phyloP scores from a whole-genome alignment of 306 rosid genomes.

The Quercus aquifolioides region DNA sequence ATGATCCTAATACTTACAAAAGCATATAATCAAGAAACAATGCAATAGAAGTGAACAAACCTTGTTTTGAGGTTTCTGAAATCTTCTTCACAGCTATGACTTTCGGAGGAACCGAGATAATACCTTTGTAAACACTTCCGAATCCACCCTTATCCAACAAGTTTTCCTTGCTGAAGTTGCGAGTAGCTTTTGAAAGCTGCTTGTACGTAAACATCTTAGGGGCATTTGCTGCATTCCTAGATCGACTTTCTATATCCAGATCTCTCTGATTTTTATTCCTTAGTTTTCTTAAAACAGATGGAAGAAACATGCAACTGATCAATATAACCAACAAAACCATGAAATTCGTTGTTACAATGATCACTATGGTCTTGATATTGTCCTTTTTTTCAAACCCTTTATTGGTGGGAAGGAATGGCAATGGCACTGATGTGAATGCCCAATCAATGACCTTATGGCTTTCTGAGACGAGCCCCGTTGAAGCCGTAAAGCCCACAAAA shows the following conservation, averaged over 20 bases:
- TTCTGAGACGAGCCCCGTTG: constrained; percentile 41
- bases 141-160: constrained; percentile 54
- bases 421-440: constrained; percentile 49
- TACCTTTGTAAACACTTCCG: constrained; percentile 56
- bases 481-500: constrained; percentile 58
- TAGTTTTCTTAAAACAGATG: constrained; percentile 24
- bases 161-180: constrained; percentile 43
- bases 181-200: constrained; percentile 43
- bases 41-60: constrained; percentile 19
- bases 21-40: too few species aligned
- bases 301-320: neutral
- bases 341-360: constrained; percentile 21
- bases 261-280: constrained; percentile 22
- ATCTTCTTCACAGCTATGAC: constrained; percentile 51
- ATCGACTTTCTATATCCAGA: constrained; percentile 34
- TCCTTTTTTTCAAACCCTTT: neutral
- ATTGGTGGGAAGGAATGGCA: constrained; percentile 21
- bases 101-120: constrained; percentile 24
- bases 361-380: constrained; percentile 25
- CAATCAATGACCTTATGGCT: constrained; percentile 44
- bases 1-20: neutral
- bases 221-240: constrained; percentile 32
- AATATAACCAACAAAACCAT: constrained; percentile 1
- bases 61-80: constrained; percentile 54
- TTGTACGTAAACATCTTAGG: constrained; percentile 43